Base-by-base conservation (phyloP, 1,284 basidiomycete genomes). In the Cutaneotrichosporon sp. region DNA sequence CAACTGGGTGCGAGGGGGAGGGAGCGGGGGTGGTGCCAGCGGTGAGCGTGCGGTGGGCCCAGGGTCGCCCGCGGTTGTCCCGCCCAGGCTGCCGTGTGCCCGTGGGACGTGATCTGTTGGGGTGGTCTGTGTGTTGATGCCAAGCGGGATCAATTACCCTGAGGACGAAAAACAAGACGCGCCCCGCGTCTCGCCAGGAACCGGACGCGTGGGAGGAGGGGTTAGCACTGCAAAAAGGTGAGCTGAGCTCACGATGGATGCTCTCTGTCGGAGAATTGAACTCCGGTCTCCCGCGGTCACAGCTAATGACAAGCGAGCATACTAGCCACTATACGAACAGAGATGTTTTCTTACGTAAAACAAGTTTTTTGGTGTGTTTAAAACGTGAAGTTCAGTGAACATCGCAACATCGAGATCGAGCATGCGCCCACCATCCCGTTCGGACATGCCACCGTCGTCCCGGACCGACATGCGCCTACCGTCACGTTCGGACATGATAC, bases 371-470 rank as follows among this genome's bases (percentile, higher is more conserved):
- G n/a, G n/a, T n/a, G n/a, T n/a, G n/a, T n/a, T n/a, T n/a, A n/a
- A n/a, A n/a, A n/a, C n/a, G n/a, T n/a, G n/a, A n/a, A n/a, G n/a
- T n/a, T n/a, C n/a, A n/a, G n/a, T n/a, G n/a, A n/a, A n/a, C n/a
- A n/a, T n/a, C n/a, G n/a, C n/a, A n/a, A n/a, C n/a, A n/a, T 56
- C 56, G 10, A 34, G 52, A 36, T 31, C 33, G 34, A 54, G 52
- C 52, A 50, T 43, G 56, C 56, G 56, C 33, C n/a, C 45, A 13
- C 16, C 14, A 11, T 56, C 56, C 11, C 53, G 42, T 7, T 34
- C 56, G 11, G 56, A 25, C 2, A 38, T 43, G n/a, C 20, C 49
- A n/a, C 36, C 56, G 5, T 18, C 25, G 1, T 50, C 46, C 11
- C 56, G 47, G 9, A 20, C 33, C 16, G 56, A 49, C 9, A 20